phyloP scores from a whole-genome alignment of 2,329 filamentous ascomycete species.

The Stachybotrys chartarum region DNA sequence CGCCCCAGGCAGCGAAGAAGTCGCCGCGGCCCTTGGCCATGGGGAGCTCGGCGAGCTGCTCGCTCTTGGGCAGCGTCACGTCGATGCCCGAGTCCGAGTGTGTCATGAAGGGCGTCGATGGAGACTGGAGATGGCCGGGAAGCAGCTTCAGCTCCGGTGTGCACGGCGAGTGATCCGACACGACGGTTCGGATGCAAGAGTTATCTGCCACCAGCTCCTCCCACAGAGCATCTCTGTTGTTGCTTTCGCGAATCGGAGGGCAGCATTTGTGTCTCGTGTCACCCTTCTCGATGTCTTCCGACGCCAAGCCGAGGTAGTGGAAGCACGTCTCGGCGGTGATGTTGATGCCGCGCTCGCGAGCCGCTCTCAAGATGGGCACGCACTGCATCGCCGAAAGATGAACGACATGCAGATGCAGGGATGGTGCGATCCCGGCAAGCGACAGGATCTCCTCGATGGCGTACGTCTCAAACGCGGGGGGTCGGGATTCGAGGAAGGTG shows the following conservation, averaged over 20 bases:
- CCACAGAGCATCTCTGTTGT: conserved; percentile 85
- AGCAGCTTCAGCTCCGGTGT: conserved; percentile 90
- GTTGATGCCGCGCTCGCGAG: conserved; percentile 66
- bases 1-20: conserved; percentile 95
- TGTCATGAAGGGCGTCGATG: conserved; percentile 24
- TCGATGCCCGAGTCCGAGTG: conserved; percentile 49
- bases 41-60: conserved; percentile 14
- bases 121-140: conserved; percentile 51
- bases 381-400: conserved; percentile 86
- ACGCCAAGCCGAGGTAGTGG: conserved; percentile 81
- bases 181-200: conserved; percentile 83
- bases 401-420: conserved; percentile 85
- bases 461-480: conserved; percentile 83
- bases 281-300: conserved; percentile 74
- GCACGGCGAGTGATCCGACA: conserved; percentile 94
- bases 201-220: conserved; percentile 63
- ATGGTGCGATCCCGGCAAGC: conserved; percentile 70
- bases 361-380: conserved; percentile 71
- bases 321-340: conserved; percentile 95
- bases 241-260: conserved; percentile 75
- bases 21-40: conserved; percentile 53
- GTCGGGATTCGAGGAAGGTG: conserved; percentile 87
- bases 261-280: conserved; percentile 95
- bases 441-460: conserved; percentile 83
- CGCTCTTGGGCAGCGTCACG: conserved; percentile 28